Evolutionary conservation across 2,329 filamentous ascomycete genomes (phyloP), one percentile per base, ranked within the genome.

Genomic region (Tolypocladium album): DNA sequence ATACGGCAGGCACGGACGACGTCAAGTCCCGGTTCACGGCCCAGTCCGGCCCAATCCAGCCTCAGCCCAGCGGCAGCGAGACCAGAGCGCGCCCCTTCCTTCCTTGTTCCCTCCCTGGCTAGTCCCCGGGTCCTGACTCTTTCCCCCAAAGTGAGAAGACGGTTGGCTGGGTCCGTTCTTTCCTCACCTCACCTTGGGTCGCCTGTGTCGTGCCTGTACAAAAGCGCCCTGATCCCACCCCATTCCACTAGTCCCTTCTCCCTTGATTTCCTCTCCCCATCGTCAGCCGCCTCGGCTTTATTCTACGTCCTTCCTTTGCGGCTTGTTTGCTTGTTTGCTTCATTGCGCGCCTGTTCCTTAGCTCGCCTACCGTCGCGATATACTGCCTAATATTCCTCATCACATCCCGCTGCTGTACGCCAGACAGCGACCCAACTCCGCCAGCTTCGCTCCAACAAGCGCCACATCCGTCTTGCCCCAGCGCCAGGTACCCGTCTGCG

Each of bases 401-500:
- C 50, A 38, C 50, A 20, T 22, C 50, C 31, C 47, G 47, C 17
- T n/a, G 31, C 50, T 55, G 50, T 22, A 22, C 50, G 11, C 50
- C 50, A 55, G 50, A 22, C 27, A 34, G 27, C 24, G 20, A 50
- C 56, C 52, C 55, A 40, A 27, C 42, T 31, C 58, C 47, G 47
- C 24, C 42, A 12, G 40, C 47, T 55, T 39, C 40, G 31, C 55
- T 58, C 55, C 38, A 53, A 52, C 34, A 34, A 58, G 60, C 63
- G 61, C 64, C 62, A 59, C 59, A 59, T 64, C 60, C 45, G 55
- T 62, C 57, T 57, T 55, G 59, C 47, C 59, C 61, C 61, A 62
- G 61, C 58, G 61, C 61, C 63, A 67, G 66, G 65, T 66, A 63
- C 64, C 63, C 64, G 65, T 65, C 58, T 58, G 59, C 61, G 45